phyloP scores from a whole-genome alignment of 805 yeast genomes.

The Cyberlindnera suaveolens region DNA sequence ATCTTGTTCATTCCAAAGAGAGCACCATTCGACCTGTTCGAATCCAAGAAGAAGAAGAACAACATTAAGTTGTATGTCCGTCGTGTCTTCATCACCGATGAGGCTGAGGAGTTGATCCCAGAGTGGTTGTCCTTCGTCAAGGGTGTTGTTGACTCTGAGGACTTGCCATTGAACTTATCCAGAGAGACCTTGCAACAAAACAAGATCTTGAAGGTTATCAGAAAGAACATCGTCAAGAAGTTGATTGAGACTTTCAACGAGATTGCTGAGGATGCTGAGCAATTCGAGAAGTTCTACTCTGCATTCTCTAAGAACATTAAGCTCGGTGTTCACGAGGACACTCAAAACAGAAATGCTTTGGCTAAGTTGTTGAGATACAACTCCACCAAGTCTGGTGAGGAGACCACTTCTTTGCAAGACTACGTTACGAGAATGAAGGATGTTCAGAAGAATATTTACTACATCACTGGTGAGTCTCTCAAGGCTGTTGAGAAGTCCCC shows the following conservation, averaged over 20 bases:
- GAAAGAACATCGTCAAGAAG: constrained; percentile 98
- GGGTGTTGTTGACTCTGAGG: constrained; percentile 99
- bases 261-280: constrained; percentile 98
- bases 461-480: constrained; percentile 97
- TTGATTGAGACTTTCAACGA: constrained; percentile 97
- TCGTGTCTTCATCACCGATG: constrained; percentile 99
- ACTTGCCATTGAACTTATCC: constrained; percentile 97
- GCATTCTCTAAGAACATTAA: constrained; percentile 98
- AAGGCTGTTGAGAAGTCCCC: constrained; percentile 99
- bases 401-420: constrained; percentile 89
- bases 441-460: constrained; percentile 99
- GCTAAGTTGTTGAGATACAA: constrained; percentile 95
- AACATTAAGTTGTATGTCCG: constrained; percentile 98
- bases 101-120: constrained; percentile 98
- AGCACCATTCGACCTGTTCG: constrained; percentile 98
- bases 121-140: constrained; percentile 96
- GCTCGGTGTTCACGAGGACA: constrained; percentile 98
- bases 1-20: constrained; percentile 96
- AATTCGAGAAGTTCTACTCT: constrained; percentile 95
- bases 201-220: constrained; percentile 98
- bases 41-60: constrained; percentile 97
- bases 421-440: constrained; percentile 99
- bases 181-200: constrained; percentile 99
- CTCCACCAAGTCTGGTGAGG: constrained; percentile 94
- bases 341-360: constrained; percentile 92